Evolutionary conservation across 495 filamentous ascomycete genomes (phyloP), one percentile per base, ranked within the genome.

Genomic region (Daldinia concentrica): DNA sequence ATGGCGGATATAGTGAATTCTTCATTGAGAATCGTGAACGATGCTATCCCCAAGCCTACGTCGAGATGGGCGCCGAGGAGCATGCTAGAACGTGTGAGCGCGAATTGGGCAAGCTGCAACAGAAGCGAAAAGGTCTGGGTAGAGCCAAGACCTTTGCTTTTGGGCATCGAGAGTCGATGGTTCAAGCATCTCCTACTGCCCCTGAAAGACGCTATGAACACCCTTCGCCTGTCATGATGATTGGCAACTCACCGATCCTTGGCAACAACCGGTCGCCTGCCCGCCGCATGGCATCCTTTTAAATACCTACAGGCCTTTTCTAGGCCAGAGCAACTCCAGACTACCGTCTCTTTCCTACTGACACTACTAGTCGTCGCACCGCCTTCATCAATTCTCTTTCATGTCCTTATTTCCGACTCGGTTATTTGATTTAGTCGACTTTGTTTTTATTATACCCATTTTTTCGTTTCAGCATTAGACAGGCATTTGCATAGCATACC

Each of bases 71-170:
- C 58, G 91, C 90, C 69, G 90, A 94, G 71, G 91, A 94, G 77
- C 94, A 98, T 78, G 90, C 91, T 67, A 88, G 90, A 69, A 94
- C 93, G 30, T 98, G 95, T 74, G 96, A 98, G 84, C 90, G 92
- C 73, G 94, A 95, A 67, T 90, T 99, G 84, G 93, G 92, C 68
- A 93, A 92, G 77, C 87, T 99, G 68, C 86, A 87, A 64, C 79
- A 84, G 74, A 91, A 92, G 72, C 90, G 96, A 48, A 88, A 89
- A 67, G 94, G 95, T 75, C 80, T 99, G 52, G 88, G 88, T 71
- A 87, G 96, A 43, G 94, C 96, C 17, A 92, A 97, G 78, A 99
- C 95, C 0, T 99, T 94, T 81, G 94, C 95, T 19, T 98, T 97
- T 81, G 88, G 88, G 30, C 86, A 96, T 72, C 87, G 90, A 54